Percentiles rank a stretch among this genome's conserved stretches.
Evolutionary conservation across 1,284 basidiomycete genomes (phyloP).

Genomic region (Puccinia hordei): DNA sequence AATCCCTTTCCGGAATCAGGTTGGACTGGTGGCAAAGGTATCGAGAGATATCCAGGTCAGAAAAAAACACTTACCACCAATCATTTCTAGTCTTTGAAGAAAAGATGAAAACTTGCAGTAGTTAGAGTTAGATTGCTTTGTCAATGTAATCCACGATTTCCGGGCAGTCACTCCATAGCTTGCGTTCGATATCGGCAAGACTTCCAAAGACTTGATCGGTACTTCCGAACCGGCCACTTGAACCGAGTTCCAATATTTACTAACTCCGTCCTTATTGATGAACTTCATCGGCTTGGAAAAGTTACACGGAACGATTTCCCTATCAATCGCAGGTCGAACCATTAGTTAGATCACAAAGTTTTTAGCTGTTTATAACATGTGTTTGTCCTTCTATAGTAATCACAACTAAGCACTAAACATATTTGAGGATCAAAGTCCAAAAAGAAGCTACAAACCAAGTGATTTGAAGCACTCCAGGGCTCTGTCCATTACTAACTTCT

Average conservation of each 20-base stretch:
- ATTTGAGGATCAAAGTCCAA: not conserved
- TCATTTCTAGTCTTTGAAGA: not conserved
- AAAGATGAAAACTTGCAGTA: slow-evolving; percentile 10
- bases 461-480: not conserved
- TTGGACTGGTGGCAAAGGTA: slow-evolving; percentile 15
- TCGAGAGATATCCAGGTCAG: not conserved
- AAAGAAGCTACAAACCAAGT: slow-evolving; percentile 5
- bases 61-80: not conserved
- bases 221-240: slow-evolving; percentile 37
- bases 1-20: not conserved
- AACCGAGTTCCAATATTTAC: slow-evolving; percentile 24
- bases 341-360: not conserved
- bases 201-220: slow-evolving; percentile 30
- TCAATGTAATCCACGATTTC: slow-evolving; percentile 17
- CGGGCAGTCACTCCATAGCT: not conserved
- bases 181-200: slow-evolving; percentile 1
- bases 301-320: slow-evolving; percentile 33
- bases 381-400: not conserved
- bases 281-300: slow-evolving; percentile 20
- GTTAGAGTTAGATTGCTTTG: slow-evolving; percentile 21
- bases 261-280: slow-evolving; percentile 42
- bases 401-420: not conserved
- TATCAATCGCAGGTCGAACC: not conserved
- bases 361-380: not conserved
- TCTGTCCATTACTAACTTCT: slow-evolving; percentile 10